Percentiles rank a stretch among this genome's conserved stretches.
Evolutionary conservation across 2,329 filamentous ascomycete species (phyloP).

Genomic region (Aspergillus unguis): DNA sequence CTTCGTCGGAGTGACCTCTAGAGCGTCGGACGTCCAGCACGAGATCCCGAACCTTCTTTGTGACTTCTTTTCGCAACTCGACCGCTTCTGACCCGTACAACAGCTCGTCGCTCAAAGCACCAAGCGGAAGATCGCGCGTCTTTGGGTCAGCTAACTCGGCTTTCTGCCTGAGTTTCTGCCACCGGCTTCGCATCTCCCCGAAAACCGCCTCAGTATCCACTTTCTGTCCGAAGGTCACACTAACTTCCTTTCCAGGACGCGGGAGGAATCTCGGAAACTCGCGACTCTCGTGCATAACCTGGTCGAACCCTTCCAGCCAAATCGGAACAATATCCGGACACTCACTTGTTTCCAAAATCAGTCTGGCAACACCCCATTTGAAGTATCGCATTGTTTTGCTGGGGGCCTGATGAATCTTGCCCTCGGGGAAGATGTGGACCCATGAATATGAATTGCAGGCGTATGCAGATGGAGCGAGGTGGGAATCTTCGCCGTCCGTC

Average conservation of each 20-base stretch:
- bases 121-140: slow-evolving; percentile 40
- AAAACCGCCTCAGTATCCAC: slow-evolving; percentile 72
- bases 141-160: slow-evolving; percentile 46
- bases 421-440: slow-evolving; percentile 96
- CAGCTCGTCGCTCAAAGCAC: slow-evolving; percentile 62
- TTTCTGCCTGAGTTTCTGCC: slow-evolving; percentile 63
- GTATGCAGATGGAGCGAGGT: slow-evolving; percentile 70
- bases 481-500: slow-evolving; percentile 44
- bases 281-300: slow-evolving; percentile 82
- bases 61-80: slow-evolving; percentile 74
- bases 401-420: slow-evolving; percentile 84
- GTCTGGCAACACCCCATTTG: slow-evolving; percentile 91
- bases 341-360: slow-evolving; percentile 86
- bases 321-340: slow-evolving; percentile 88
- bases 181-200: slow-evolving; percentile 70
- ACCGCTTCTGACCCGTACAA: slow-evolving; percentile 71
- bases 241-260: slow-evolving; percentile 64
- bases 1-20: slow-evolving; percentile 74
- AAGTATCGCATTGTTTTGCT: slow-evolving; percentile 85
- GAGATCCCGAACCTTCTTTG: slow-evolving; percentile 71
- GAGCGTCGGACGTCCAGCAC: slow-evolving; percentile 72
- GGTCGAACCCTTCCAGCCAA: slow-evolving; percentile 86
- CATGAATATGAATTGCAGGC: slow-evolving; percentile 69
- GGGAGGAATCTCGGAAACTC: slow-evolving; percentile 77
- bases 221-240: slow-evolving; percentile 59